A percentile compares a stretch with the other conserved stretches of the same genome.
phyloP scores from a whole-genome alignment of 2,329 filamentous ascomycete genomes.

The Aspergillus tubingensis region DNA sequence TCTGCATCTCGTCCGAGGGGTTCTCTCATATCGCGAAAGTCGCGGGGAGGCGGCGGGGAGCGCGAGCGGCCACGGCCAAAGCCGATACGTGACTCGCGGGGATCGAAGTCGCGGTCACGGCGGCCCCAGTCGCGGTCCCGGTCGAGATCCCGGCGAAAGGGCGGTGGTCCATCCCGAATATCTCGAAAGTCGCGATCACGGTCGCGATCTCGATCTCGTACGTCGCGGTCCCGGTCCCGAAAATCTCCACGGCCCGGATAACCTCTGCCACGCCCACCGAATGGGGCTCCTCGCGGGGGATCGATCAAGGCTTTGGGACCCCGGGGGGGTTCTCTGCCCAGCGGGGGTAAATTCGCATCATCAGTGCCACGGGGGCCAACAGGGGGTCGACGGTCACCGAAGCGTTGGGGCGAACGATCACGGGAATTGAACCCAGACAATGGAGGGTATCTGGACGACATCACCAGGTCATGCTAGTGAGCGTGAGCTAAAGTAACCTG shows the following conservation, averaged over 20 bases:
- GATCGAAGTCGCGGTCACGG: constrained; percentile 51
- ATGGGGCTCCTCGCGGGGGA: constrained; percentile 57
- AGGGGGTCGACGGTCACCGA: constrained; percentile 68
- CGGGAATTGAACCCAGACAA: constrained; percentile 64
- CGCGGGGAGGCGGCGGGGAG: constrained; percentile 42
- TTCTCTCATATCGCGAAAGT: constrained; percentile 44
- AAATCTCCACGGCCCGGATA: constrained; percentile 36
- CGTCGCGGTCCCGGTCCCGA: constrained; percentile 62
- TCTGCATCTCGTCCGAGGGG: constrained; percentile 40
- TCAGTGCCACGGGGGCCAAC: constrained; percentile 55
- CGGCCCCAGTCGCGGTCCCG: constrained; percentile 50
- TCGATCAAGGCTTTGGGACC: constrained; percentile 80
- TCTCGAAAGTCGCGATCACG: constrained; percentile 46
- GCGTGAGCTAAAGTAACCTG: constrained; percentile 21
- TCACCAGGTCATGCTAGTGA: constrained; percentile 44
- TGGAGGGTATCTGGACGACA: constrained; percentile 64
- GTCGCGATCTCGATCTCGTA: constrained; percentile 52
- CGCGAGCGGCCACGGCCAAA: constrained; percentile 50
- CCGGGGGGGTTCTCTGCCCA: constrained; percentile 71
- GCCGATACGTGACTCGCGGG: constrained; percentile 45
- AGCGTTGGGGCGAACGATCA: constrained; percentile 71
- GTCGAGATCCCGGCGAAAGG: constrained; percentile 45
- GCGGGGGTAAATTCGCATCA: constrained; percentile 58
- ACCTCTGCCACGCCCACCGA: constrained; percentile 49
- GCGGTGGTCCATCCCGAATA: constrained; percentile 39